Base-by-base conservation (phyloP, 371 early-diverging fungal species). In the Mortierella sp. region DNA sequence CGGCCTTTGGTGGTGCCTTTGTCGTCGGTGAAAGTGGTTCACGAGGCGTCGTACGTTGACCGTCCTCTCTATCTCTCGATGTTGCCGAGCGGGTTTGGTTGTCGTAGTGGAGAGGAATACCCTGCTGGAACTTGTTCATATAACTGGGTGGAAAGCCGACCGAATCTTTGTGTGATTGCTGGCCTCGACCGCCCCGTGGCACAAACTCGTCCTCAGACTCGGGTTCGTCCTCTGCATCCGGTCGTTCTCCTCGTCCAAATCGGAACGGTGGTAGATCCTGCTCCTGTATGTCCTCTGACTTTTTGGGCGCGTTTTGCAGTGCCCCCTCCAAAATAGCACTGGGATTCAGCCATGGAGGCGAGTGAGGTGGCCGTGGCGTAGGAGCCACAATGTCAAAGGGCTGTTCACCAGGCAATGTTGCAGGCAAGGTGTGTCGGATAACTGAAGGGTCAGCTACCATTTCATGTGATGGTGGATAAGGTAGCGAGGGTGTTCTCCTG, bases 131-230 rank as follows among this genome's bases (percentile, higher is more conserved):
- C 19, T 58, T 58, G 58, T 58, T 58, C 58, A 58, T 16, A 29
- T 34, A 31, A n/a, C 44, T 29, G 26, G 71, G 10, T n/a, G 74
- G 10, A 40, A 45, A 34, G n/a, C 34, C n/a, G 24, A n/a, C 8
- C 37, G 69, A 64, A 8, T 70, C 79, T 16, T 73, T 70, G 34
- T 73, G 70, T n/a, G 29, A 47, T 10, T 29, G 52, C 58, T 68
- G 70, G 43, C 75, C 73, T 26, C 47, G 73, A n/a, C 70, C 65
- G 6, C 66, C 44, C 11, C 69, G 66, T 11, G 76, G 71, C 8
- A 78, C 66, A 52, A 71, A 71, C 41, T 83, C 84, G 16, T 83
- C 84, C 43, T 83, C 84, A 7, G 84, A 83, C 39, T 83, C 84
- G 3, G 82, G 82, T 7, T 82, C 82, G 24, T 82, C 80, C 7